Percentiles rank a stretch among this genome's conserved stretches.
phyloP scores from a whole-genome alignment of 2,329 filamentous ascomycete genomes.

The Colletotrichum cereale region DNA sequence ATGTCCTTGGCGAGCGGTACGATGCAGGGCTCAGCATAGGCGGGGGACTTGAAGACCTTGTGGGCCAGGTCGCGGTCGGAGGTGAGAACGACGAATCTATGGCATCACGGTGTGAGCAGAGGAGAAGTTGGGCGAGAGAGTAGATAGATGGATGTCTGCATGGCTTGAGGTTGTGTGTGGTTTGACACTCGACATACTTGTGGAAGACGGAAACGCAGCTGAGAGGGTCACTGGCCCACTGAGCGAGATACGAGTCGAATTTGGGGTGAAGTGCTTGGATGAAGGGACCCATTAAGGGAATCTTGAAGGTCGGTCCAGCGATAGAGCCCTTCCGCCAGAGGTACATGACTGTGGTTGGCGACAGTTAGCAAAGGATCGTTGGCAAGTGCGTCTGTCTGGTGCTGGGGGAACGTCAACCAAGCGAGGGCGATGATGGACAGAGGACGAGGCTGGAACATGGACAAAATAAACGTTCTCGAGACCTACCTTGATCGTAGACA shows the following conservation, averaged over 20 bases:
- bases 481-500: conserved; percentile 56
- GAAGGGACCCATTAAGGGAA: conserved; percentile 81
- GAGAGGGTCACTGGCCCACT: conserved; percentile 83
- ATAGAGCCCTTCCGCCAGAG: conserved; percentile 72
- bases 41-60: conserved; percentile 85
- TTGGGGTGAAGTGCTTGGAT: conserved; percentile 80
- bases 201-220: conserved; percentile 89
- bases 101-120: too few species aligned
- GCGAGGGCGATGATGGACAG: too few species aligned
- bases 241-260: conserved; percentile 78
- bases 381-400: too few species aligned
- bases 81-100: conserved; percentile 84
- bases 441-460: too few species aligned
- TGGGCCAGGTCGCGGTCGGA: conserved; percentile 83
- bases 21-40: conserved; percentile 81
- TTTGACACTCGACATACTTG: conserved; percentile 73
- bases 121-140: too few species aligned
- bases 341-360: conserved; percentile 63
- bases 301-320: conserved; percentile 73
- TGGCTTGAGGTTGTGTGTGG: too few species aligned
- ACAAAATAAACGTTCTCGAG: too few species aligned
- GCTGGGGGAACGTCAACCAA: too few species aligned
- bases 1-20: conserved; percentile 83
- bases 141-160: too few species aligned
- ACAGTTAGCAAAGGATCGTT: background rate